phyloP scores from a whole-genome alignment of 2,329 filamentous ascomycete species.

The Pezicula neosporulosa region DNA sequence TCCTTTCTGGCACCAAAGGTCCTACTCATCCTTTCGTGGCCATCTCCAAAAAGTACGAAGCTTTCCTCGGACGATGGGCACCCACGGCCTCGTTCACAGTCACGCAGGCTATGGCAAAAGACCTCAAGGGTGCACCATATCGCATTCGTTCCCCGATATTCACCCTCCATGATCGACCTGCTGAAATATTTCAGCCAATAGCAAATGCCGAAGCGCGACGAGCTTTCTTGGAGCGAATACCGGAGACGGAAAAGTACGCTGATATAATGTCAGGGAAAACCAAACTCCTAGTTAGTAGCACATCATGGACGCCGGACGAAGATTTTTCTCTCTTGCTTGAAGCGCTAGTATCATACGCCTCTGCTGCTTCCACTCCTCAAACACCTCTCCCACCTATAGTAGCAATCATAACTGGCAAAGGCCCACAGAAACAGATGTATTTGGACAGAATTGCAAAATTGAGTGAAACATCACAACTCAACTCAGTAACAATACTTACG shows the following conservation, averaged over 20 bases:
- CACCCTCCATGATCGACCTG: slow-evolving; percentile 83
- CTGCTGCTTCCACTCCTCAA: slow-evolving; percentile 36
- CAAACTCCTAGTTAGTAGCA: slow-evolving; percentile 82
- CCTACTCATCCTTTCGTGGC: slow-evolving; percentile 69
- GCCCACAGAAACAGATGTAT: slow-evolving; percentile 78
- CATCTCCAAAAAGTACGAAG: slow-evolving; percentile 76
- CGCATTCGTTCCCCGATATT: slow-evolving; percentile 61
- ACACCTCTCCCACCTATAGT: slow-evolving; percentile 56
- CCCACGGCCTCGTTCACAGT: slow-evolving; percentile 77
- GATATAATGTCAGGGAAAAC: slow-evolving; percentile 55
- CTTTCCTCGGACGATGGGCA: slow-evolving; percentile 63
- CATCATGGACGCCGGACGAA: slow-evolving; percentile 96
- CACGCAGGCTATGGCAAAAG: slow-evolving; percentile 79
- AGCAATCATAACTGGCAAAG: slow-evolving; percentile 92
- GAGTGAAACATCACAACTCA: slow-evolving; percentile 57
- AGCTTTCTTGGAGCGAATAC: slow-evolving; percentile 61
- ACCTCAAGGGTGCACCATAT: slow-evolving; percentile 64
- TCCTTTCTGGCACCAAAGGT: slow-evolving; percentile 64
- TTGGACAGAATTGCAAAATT: slow-evolving; percentile 61
- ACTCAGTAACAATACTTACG: slow-evolving; percentile 69
- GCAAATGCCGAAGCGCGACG: slow-evolving; percentile 40
- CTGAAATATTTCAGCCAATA: slow-evolving; percentile 75
- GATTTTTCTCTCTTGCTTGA: slow-evolving; percentile 88
- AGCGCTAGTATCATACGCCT: slow-evolving; percentile 73
- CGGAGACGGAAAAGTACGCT: slow-evolving; percentile 60